phyloP scores from a whole-genome alignment of 768 basidiomycete species.

The Macrolepiota albuminosa region DNA sequence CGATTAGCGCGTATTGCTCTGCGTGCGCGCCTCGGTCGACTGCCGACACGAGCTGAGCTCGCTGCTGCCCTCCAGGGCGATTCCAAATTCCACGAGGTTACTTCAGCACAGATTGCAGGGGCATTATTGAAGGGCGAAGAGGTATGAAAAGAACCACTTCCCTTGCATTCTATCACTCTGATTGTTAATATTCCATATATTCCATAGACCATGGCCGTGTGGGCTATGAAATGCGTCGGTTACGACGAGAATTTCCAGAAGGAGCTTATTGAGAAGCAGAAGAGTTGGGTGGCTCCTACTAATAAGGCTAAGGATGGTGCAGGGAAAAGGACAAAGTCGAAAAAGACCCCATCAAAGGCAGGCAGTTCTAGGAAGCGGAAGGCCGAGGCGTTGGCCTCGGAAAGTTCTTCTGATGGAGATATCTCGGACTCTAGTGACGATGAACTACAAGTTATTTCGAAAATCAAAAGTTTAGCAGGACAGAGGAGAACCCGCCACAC shows the following conservation, averaged over 20 bases:
- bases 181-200: not conserved
- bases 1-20: constrained; percentile 5
- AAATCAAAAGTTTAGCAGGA: not conserved
- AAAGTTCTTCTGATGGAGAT: not conserved
- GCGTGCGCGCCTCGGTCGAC: not conserved
- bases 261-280: not conserved
- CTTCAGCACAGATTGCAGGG: not conserved
- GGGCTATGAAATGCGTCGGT: constrained; percentile 1
- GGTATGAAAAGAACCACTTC: not conserved
- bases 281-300: not conserved
- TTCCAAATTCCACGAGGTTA: not conserved
- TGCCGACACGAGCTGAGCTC: constrained; percentile 6
- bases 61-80: not conserved
- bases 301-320: not conserved
- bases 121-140: constrained; percentile 9
- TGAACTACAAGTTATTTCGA: not conserved
- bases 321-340: not conserved
- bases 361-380: not conserved
- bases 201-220: not conserved
- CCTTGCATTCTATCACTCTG: not conserved
- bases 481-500: not conserved
- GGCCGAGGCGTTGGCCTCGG: not conserved
- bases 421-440: not conserved
- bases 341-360: not conserved
- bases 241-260: not conserved